Conservation (phyloP, 306 rosid genomes). For the Betula pendula region DNA sequence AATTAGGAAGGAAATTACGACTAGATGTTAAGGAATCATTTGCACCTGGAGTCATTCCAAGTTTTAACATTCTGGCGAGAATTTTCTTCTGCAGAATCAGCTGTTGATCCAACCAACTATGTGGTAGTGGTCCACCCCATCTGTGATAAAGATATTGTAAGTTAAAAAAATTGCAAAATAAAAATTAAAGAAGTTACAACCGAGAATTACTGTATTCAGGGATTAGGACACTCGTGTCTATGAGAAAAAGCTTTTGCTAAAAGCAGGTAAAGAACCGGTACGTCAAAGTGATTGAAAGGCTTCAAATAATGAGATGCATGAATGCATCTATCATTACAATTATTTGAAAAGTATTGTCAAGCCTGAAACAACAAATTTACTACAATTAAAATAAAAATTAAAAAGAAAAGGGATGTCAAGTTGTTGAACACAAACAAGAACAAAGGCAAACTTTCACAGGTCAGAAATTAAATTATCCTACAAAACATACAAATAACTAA, state of each 20-base stretch:
- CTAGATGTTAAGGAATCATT: constrained; percentile 7
- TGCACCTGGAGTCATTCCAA: constrained; percentile 95
- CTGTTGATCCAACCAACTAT: constrained; percentile 86
- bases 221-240: constrained; percentile 6
- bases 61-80: constrained; percentile 72
- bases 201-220: not conserved
- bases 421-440: not conserved
- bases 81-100: constrained; percentile 76
- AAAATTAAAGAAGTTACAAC: constrained; percentile 17
- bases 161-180: not conserved
- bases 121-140: constrained; percentile 96
- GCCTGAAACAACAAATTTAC: constrained; percentile 6
- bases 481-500: not conserved
- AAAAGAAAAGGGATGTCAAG: not conserved
- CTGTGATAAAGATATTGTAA: constrained; percentile 33
- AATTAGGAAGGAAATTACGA: not conserved
- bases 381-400: constrained; percentile 6
- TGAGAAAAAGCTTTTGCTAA: constrained; percentile 6
- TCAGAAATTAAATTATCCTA: not conserved
- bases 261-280: constrained; percentile 17
- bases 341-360: constrained; percentile 14
- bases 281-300: constrained; percentile 18
- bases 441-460: not conserved
- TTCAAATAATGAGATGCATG: constrained; percentile 14
- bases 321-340: constrained; percentile 16